These are phyloP conservation scores for Panicum miliaceum DNA, from an alignment of 176 grass and related monocot species.

Conservation along the genomic window DNA sequence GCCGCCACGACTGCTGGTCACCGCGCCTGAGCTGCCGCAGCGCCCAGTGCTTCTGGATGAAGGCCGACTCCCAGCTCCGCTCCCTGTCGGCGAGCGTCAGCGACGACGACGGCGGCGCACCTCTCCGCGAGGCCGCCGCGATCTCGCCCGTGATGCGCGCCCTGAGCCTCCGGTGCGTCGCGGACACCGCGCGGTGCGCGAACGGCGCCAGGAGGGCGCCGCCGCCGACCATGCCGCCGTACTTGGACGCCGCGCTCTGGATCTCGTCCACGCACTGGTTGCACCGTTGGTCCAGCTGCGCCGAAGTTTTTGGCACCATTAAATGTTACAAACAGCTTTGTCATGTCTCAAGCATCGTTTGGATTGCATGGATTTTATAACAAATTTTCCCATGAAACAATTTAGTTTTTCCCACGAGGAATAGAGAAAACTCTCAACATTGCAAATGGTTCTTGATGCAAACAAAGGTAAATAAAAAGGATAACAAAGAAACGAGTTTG, in stretches of 20 bases:
- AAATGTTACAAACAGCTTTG: not conserved
- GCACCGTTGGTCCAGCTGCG: slow-evolving; percentile 81
- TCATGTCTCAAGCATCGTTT: not conserved
- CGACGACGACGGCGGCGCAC: not conserved
- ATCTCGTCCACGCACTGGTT: slow-evolving; percentile 76
- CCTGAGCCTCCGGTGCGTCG: slow-evolving; percentile 57
- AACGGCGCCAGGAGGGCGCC: slow-evolving; percentile 50
- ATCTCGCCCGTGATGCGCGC: slow-evolving; percentile 57
- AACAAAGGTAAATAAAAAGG: not conserved
- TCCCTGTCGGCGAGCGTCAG: slow-evolving; percentile 48
- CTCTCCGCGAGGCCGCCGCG: slow-evolving; percentile 33
- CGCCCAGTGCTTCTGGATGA: slow-evolving; percentile 97
- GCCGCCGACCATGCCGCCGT: slow-evolving; percentile 47
- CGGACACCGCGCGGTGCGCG: slow-evolving; percentile 42
- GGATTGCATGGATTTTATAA: not conserved
- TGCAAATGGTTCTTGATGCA: not conserved
- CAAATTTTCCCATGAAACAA: not conserved
- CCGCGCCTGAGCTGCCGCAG: slow-evolving; percentile 67
- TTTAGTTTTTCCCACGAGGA: not conserved
- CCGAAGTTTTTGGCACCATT: not conserved
- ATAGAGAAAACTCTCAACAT: not conserved
- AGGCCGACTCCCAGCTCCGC: slow-evolving; percentile 73
- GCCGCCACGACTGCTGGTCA: slow-evolving; percentile 78
- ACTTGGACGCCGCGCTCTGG: slow-evolving; percentile 50
- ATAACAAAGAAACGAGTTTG: not conserved